phyloP scores from a whole-genome alignment of 192 early-diverging fungal genomes.

The Mycoemilia scoparia region DNA sequence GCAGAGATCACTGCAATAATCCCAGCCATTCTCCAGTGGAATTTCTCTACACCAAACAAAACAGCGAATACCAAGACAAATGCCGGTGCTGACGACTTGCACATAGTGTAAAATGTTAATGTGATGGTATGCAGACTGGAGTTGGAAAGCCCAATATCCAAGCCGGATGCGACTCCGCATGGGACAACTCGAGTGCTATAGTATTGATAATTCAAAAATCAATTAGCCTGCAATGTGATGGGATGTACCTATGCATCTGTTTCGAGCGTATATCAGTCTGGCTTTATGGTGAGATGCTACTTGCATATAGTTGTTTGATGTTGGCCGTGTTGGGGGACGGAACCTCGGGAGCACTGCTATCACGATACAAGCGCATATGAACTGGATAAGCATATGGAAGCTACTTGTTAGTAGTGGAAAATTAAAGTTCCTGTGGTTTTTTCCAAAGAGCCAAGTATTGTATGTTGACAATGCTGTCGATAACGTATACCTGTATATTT shows the following conservation, averaged over 20 bases:
- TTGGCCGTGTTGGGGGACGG: slow-evolving; percentile 37
- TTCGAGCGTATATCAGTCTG: neutral
- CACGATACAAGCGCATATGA: slow-evolving; percentile 33
- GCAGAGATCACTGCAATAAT: slow-evolving; percentile 62
- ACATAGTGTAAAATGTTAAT: slow-evolving; percentile 85
- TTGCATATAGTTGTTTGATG: slow-evolving; percentile 34
- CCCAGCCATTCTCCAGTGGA: slow-evolving; percentile 44
- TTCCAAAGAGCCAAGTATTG: slow-evolving; percentile 89
- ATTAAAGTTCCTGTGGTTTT: slow-evolving; percentile 57
- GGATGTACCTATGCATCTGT: no score
- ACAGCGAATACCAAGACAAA: slow-evolving; percentile 85
- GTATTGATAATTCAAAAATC: no score
- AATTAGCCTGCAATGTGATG: neutral
- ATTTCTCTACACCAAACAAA: slow-evolving; percentile 65
- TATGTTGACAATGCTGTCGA: slow-evolving; percentile 66
- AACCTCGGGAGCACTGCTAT: slow-evolving; percentile 39
- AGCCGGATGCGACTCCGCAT: slow-evolving; percentile 68
- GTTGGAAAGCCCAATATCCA: slow-evolving; percentile 87
- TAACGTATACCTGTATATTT: slow-evolving; percentile 37
- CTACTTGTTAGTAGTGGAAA: slow-evolving; percentile 77
- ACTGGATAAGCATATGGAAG: slow-evolving; percentile 76
- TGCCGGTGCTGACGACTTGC: slow-evolving; percentile 54
- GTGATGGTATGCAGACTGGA: slow-evolving; percentile 70
- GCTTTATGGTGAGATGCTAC: neutral
- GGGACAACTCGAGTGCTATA: slow-evolving; percentile 68